Evolutionary conservation across 345 rosid genomes (phyloP).

Genomic region (Eucalyptus cloeziana): DNA sequence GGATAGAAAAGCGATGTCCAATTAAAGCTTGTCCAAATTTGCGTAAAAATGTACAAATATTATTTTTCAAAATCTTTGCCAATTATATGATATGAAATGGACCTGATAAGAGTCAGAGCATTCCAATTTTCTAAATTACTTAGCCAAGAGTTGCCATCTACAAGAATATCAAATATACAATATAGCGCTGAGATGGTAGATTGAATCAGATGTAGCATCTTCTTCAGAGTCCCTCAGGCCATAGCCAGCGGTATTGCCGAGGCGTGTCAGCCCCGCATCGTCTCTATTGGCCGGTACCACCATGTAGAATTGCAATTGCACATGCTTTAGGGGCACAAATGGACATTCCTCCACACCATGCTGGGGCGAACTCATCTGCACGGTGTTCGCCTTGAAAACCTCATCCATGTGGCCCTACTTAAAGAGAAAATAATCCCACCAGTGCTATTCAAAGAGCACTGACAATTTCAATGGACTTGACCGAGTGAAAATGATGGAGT

Average conservation of each 20-base stretch:
- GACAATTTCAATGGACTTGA: too few species aligned
- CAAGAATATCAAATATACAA: not conserved
- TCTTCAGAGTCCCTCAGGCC: not conserved
- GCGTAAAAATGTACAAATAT: not conserved
- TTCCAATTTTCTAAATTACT: not conserved
- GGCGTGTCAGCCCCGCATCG: not conserved
- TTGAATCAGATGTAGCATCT: not conserved
- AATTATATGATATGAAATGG: not conserved
- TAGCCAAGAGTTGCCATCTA: not conserved
- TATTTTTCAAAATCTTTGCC: not conserved
- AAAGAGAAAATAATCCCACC: not conserved
- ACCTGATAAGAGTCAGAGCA: not conserved
- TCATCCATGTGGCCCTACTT: not conserved
- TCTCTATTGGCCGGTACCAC: not conserved
- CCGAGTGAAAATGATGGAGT: too few species aligned
- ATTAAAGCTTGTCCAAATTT: not conserved
- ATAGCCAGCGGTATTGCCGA: not conserved
- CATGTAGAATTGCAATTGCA: too few species aligned
- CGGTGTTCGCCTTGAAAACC: not conserved
- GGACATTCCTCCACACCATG: not conserved
- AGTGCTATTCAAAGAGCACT: not conserved
- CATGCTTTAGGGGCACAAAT: too few species aligned
- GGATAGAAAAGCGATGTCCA: not conserved
- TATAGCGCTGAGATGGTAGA: not conserved
- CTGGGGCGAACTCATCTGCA: not conserved